Conservation (phyloP, 2,329 filamentous ascomycete species). For the Colletotrichum sp. region DNA sequence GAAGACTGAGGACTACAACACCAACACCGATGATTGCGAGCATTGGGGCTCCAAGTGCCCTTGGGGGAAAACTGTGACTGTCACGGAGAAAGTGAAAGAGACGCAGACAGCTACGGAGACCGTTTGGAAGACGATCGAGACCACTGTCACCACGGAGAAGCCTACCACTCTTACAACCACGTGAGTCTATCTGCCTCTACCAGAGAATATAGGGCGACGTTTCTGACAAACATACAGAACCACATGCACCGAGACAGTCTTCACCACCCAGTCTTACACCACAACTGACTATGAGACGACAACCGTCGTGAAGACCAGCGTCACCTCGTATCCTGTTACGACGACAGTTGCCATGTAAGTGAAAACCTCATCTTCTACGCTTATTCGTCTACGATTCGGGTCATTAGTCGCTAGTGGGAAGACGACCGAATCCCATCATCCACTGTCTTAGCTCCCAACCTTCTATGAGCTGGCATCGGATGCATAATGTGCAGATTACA, state of each 20-base stretch:
- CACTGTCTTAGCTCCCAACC: not conserved
- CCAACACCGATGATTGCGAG: slow-evolving; percentile 9
- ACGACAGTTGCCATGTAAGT: slow-evolving; percentile 18
- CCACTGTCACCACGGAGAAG: not conserved
- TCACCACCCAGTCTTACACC: slow-evolving; percentile 9
- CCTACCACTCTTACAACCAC: not conserved
- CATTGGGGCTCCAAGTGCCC: slow-evolving; percentile 18
- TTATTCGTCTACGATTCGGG: not conserved
- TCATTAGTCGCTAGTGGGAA: not conserved
- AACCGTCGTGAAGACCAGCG: not conserved
- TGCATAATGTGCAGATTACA: not conserved
- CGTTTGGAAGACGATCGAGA: not conserved
- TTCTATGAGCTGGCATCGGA: not conserved
- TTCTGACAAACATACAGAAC: not conserved
- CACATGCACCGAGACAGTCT: slow-evolving; percentile 10
- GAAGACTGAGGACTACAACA: not conserved
- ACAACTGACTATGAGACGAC: slow-evolving; percentile 13
- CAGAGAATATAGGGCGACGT: not conserved
- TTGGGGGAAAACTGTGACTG: slow-evolving; percentile 3
- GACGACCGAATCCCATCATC: not conserved
- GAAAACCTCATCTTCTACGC: not conserved
- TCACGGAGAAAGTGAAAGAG: slow-evolving; percentile 1
- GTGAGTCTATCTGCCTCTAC: not conserved
- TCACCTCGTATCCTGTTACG: slow-evolving; percentile 21
- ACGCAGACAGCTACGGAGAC: slow-evolving; percentile 15